Percentiles rank a stretch among this genome's conserved stretches.
Evolutionary conservation across 352 stramenopile species (phyloP).

Genomic region (Pythium phragmiticola): DNA sequence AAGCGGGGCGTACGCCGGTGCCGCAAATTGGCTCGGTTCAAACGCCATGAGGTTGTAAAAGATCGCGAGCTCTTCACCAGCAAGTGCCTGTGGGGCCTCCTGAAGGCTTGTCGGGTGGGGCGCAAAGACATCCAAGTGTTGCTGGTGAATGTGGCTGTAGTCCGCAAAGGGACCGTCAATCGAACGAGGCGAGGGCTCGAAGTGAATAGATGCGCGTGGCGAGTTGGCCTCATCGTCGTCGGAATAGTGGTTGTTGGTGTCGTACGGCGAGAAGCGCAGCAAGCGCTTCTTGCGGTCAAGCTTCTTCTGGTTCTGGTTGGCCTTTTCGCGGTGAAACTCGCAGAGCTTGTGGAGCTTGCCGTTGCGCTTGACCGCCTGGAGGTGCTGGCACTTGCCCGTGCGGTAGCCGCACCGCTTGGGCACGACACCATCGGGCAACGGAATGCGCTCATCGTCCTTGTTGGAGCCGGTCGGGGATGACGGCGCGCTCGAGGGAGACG

Average conservation of each 20-base stretch:
- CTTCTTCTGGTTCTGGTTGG: slow-evolving; percentile 87
- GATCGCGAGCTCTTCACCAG: slow-evolving; percentile 68
- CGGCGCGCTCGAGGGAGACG: slow-evolving; percentile 14
- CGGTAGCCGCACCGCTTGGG: slow-evolving; percentile 72
- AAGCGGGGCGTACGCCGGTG: slow-evolving; percentile 15
- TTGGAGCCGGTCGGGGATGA: slow-evolving; percentile 14
- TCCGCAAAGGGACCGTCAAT: slow-evolving; percentile 35
- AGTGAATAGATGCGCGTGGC: slow-evolving; percentile 50
- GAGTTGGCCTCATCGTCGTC: slow-evolving; percentile 40
- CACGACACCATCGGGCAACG: slow-evolving; percentile 26
- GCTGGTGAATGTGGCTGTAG: slow-evolving; percentile 7
- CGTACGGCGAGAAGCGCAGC: slow-evolving; percentile 49
- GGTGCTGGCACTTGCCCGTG: slow-evolving; percentile 79
- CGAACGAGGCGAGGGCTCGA: slow-evolving; percentile 38
- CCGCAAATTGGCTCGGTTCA: slow-evolving; percentile 33
- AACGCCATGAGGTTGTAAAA: slow-evolving; percentile 82
- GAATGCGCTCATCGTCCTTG: slow-evolving; percentile 23
- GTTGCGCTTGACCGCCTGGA: slow-evolving; percentile 80
- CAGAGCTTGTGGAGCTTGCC: slow-evolving; percentile 84
- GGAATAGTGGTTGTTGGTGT: slow-evolving; percentile 24
- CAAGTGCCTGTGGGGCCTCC: slow-evolving; percentile 56
- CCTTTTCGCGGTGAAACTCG: slow-evolving; percentile 82
- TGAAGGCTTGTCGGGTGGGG: slow-evolving; percentile 57
- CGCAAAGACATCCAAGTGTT: slow-evolving; percentile 27
- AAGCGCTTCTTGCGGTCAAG: slow-evolving; percentile 84